Base-by-base conservation (phyloP, 2,329 filamentous ascomycete species). In the Claviceps sp. region DNA sequence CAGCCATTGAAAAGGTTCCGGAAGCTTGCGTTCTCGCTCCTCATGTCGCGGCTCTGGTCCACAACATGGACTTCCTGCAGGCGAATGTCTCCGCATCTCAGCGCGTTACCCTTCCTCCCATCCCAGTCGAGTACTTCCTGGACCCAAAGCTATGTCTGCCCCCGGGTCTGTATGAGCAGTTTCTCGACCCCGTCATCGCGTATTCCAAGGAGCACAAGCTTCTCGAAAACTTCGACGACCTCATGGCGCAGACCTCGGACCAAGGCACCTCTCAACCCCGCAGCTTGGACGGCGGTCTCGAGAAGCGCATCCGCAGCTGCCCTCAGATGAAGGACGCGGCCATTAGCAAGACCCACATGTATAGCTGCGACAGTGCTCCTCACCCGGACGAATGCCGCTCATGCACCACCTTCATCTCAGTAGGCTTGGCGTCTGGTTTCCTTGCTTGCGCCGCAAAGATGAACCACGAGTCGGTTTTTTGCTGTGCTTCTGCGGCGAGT, bases 291-390 rank as follows among this genome's bases (percentile, higher is more conserved):
- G 26, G 5, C 19, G 5, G 26, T 8, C 22, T 45, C 24, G 43
- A 26, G 10, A 30, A 26, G 14, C 26, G 44, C 4, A 19, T 19
- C 26, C 44, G 44, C 7, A 1, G 14, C 3, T 45, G 43, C 3
- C 43, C 22, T 2, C 5, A 45, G 5, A 30, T 45, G 2, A 45
- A 10, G 24, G 4, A 17, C 1, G 5, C 14, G 17, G 24, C 24
- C 2, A 1, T n/a, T 14, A 7, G 1, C 22, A 3, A 3, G 11
- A 11, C 5, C 2, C 16, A 11, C 5, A 1, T 5, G 1, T 45
- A 13, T 8, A 45, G 43, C 24, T 47, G 44, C n/a, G 8, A 34
- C 4, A 19, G 16, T 30, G 44, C 44, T 3, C 0, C 4, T 8
- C 17, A 34, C 24, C 26, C 26, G 5, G 26, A 37, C 10, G 1